Percentiles rank a stretch among this genome's conserved stretches.
Conservation (phyloP, 2,329 filamentous ascomycete genomes). For the Botryotinia narcissicola region DNA sequence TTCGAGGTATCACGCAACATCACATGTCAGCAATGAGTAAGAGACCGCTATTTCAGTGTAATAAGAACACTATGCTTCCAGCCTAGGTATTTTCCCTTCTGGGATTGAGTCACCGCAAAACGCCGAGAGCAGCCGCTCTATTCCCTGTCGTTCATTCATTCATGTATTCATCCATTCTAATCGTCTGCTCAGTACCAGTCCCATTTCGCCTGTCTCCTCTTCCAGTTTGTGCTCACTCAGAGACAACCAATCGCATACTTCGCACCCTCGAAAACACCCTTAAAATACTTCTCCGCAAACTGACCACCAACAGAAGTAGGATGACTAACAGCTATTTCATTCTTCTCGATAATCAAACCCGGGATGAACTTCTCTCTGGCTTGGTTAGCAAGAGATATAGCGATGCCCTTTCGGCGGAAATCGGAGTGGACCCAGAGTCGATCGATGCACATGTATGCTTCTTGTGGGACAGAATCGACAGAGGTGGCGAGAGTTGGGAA, state of each 20-base stretch:
- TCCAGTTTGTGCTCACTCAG: neutral
- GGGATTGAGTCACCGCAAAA: neutral
- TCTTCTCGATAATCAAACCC: constrained; percentile 53
- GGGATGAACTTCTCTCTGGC: constrained; percentile 54
- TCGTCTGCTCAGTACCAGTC: neutral
- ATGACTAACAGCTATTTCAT: constrained; percentile 61
- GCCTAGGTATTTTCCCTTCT: neutral
- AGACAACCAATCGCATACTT: neutral
- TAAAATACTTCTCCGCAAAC: constrained; percentile 51
- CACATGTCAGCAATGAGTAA: neutral
- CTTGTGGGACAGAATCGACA: neutral
- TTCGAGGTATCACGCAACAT: neutral
- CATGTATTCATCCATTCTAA: neutral
- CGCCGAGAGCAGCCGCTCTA: neutral
- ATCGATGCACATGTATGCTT: constrained; percentile 44
- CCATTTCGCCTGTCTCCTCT: neutral
- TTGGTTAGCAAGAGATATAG: constrained; percentile 54
- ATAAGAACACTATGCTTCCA: neutral
- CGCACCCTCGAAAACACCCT: constrained; percentile 10
- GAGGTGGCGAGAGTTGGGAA: neutral
- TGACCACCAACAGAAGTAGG: constrained; percentile 60
- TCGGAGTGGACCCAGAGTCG: constrained; percentile 62
- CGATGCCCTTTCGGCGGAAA: constrained; percentile 56
- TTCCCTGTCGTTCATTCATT: neutral
- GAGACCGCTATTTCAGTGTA: neutral